phyloP scores from a whole-genome alignment of 176 grass and related monocot genomes.

The Leersia perrieri region DNA sequence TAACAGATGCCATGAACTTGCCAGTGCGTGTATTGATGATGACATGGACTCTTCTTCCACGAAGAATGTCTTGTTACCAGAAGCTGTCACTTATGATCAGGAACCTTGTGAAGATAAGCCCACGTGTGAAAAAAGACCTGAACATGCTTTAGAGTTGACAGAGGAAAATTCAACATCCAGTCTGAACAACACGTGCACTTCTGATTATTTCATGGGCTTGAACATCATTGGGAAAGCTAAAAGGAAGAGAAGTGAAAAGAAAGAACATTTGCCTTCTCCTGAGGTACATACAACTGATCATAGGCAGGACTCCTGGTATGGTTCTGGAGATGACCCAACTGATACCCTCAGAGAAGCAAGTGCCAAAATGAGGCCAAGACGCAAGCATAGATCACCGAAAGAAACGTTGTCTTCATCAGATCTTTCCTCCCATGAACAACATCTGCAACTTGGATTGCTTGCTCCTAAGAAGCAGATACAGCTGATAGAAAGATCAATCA shows the following conservation, averaged over 20 bases:
- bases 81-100: slow-evolving; percentile 4
- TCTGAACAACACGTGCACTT: slow-evolving; percentile 5
- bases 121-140: slow-evolving; percentile 25
- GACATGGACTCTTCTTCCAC: background rate
- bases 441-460: slow-evolving; percentile 18
- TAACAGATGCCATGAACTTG: slow-evolving; percentile 52
- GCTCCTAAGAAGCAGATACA: slow-evolving; percentile 24
- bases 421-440: background rate
- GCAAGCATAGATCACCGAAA: slow-evolving; percentile 25
- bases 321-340: slow-evolving; percentile 27
- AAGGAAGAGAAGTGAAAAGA: slow-evolving; percentile 18
- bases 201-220: background rate
- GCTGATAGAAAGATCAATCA: slow-evolving; percentile 51
- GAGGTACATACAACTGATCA: slow-evolving; percentile 41
- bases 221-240: slow-evolving; percentile 32
- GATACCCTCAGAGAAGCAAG: background rate
- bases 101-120: slow-evolving; percentile 31
- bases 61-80: background rate
- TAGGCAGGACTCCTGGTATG: slow-evolving; percentile 73
- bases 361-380: slow-evolving; percentile 13
- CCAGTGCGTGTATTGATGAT: slow-evolving; percentile 33
- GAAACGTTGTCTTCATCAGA: slow-evolving; percentile 2
- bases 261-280: slow-evolving; percentile 8
- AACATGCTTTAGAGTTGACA: slow-evolving; percentile 18
- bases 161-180: slow-evolving; percentile 3